These are phyloP conservation scores for Calonectria hawksworthii DNA, from an alignment of 2,329 filamentous ascomycete genomes.

Conservation along the genomic window DNA sequence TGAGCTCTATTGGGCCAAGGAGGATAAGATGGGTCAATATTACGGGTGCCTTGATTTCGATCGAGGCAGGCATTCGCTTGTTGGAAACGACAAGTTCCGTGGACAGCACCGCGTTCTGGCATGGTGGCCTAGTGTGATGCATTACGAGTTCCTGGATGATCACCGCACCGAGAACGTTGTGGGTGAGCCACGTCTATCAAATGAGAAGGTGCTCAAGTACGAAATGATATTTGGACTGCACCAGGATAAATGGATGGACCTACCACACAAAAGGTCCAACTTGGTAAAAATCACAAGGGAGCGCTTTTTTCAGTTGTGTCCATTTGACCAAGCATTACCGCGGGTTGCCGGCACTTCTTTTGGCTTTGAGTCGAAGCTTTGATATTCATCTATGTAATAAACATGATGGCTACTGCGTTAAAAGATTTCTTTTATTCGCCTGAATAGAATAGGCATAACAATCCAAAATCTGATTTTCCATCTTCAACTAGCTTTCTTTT, in stretches of 20 bases:
- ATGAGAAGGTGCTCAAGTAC: background rate
- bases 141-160: background rate
- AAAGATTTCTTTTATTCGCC: too few species aligned
- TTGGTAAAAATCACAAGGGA: background rate
- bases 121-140: background rate
- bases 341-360: background rate
- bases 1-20: background rate
- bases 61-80: background rate
- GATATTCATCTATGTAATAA: background rate
- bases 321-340: background rate
- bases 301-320: background rate
- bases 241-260: background rate
- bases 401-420: too few species aligned
- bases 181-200: background rate
- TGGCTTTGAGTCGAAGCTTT: background rate
- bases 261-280: background rate
- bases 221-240: background rate
- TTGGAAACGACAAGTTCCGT: background rate
- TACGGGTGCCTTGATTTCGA: background rate
- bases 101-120: background rate
- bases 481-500: too few species aligned
- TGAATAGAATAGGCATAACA: too few species aligned
- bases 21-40: background rate
- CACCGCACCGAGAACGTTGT: background rate
- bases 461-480: background rate